A percentile compares a stretch with the other conserved stretches of the same genome.
Conservation (phyloP, 23 red algal species). For the Chondrus crispus region DNA sequence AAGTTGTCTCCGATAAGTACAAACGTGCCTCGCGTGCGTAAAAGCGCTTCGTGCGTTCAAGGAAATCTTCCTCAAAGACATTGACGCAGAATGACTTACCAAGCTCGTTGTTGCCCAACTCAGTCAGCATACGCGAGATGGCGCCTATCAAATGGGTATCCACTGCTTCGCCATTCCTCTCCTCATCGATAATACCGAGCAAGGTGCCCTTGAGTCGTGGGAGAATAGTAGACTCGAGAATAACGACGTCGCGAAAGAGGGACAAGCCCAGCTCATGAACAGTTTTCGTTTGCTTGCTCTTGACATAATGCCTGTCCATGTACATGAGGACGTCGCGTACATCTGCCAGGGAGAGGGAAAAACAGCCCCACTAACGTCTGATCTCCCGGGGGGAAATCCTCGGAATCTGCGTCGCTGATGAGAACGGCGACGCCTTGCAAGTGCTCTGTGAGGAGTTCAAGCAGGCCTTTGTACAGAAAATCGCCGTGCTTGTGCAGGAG, state of each 20-base stretch:
- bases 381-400: slow-evolving; percentile 64
- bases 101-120: slow-evolving; percentile 63
- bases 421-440: slow-evolving; percentile 45
- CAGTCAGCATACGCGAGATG: slow-evolving; percentile 67
- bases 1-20: slow-evolving; percentile 62
- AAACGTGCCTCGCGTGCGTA: slow-evolving; percentile 72
- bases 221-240: slow-evolving; percentile 45
- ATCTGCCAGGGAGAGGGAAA: slow-evolving; percentile 53
- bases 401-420: slow-evolving; percentile 17
- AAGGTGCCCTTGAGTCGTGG: slow-evolving; percentile 59
- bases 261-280: slow-evolving; percentile 76
- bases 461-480: slow-evolving; percentile 78
- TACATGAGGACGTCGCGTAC: slow-evolving; percentile 96
- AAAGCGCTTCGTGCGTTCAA: slow-evolving; percentile 80
- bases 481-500: slow-evolving; percentile 80
- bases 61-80: slow-evolving; percentile 85
- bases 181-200: slow-evolving; percentile 60
- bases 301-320: slow-evolving; percentile 93
- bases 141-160: slow-evolving; percentile 59
- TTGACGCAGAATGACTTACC: slow-evolving; percentile 65
- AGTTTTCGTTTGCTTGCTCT: slow-evolving; percentile 47
- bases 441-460: slow-evolving; percentile 45
- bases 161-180: slow-evolving; percentile 65
- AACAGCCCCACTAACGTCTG: slow-evolving; percentile 73
- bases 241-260: slow-evolving; percentile 79